Percentiles rank a stretch among this genome's conserved stretches.
phyloP scores from a whole-genome alignment of 1,284 basidiomycete genomes.

The Pterulicium gracile region DNA sequence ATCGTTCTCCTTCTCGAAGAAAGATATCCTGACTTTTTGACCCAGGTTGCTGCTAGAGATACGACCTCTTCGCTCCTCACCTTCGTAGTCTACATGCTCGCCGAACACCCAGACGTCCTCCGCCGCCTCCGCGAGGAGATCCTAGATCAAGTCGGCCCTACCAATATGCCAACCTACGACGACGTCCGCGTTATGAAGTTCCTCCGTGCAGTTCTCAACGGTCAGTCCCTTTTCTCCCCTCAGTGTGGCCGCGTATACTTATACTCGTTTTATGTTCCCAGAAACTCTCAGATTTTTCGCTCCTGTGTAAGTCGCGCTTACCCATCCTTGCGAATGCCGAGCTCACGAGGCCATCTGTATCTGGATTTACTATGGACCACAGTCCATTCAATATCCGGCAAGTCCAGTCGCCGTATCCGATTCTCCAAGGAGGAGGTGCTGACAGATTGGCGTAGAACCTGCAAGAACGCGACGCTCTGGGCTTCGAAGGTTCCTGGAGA shows the following conservation, averaged over 20 bases:
- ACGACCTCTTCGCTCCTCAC: slow-evolving; percentile 40
- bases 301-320: slow-evolving; percentile 37
- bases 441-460: slow-evolving; percentile 18
- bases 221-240: slow-evolving; percentile 17
- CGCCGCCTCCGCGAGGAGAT: slow-evolving; percentile 43
- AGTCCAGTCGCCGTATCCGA: slow-evolving; percentile 2
- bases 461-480: slow-evolving; percentile 31
- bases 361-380: too few relatives aligned
- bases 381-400: slow-evolving; percentile 42
- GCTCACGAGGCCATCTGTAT: too few relatives aligned
- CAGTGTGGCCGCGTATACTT: neutral
- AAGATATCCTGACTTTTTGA: neutral
- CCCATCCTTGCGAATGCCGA: too few relatives aligned
- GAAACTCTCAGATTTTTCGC: slow-evolving; percentile 54
- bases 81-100: slow-evolving; percentile 42
- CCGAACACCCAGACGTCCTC: slow-evolving; percentile 35
- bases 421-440: slow-evolving; percentile 1
- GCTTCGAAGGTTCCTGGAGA: slow-evolving; percentile 27
- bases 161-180: slow-evolving; percentile 36
- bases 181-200: slow-evolving; percentile 48
- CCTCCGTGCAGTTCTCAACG: slow-evolving; percentile 49
- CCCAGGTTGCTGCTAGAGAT: neutral
- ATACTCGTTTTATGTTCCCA: slow-evolving; percentile 12
- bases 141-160: slow-evolving; percentile 33
- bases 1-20: too few relatives aligned